phyloP scores from a whole-genome alignment of 1,139 yeast species.

The Taphrina betulina region DNA sequence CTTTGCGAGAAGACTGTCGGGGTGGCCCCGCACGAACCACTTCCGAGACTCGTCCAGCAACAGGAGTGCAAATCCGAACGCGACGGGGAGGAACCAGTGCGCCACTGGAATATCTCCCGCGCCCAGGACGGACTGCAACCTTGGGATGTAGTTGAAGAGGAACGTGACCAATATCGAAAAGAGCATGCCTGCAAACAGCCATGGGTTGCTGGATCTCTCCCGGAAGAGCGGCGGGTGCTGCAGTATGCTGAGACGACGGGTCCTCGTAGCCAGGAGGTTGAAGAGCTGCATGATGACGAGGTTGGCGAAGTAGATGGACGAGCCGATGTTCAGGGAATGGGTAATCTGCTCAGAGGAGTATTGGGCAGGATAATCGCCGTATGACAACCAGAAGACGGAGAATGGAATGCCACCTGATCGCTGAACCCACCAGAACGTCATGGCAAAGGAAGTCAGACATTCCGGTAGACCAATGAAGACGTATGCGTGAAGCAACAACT shows the following conservation, averaged over 20 bases:
- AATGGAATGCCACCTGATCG: constrained; percentile 48
- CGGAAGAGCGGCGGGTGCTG: constrained; percentile 48
- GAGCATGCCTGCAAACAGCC: constrained; percentile 47
- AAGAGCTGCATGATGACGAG: constrained; percentile 55
- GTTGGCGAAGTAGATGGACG: constrained; percentile 54
- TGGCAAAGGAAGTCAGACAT: constrained; percentile 50
- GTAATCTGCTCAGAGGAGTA: constrained; percentile 44
- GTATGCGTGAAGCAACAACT: constrained; percentile 51
- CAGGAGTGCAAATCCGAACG: constrained; percentile 50
- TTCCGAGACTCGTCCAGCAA: constrained; percentile 52
- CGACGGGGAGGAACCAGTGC: constrained; percentile 53
- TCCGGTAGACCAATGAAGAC: constrained; percentile 50
- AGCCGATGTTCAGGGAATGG: constrained; percentile 45
- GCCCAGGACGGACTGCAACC: constrained; percentile 48
- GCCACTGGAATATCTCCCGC: constrained; percentile 52
- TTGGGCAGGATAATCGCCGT: constrained; percentile 35
- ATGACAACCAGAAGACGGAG: constrained; percentile 47
- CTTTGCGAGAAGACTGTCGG: constrained; percentile 48
- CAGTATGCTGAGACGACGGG: constrained; percentile 50
- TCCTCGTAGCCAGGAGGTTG: constrained; percentile 52
- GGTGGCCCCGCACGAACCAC: constrained; percentile 47
- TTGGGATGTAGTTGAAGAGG: constrained; percentile 52
- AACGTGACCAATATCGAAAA: constrained; percentile 51
- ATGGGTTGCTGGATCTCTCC: constrained; percentile 42
- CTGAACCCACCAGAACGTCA: constrained; percentile 50